These are phyloP conservation scores for Dendrobium huoshanense DNA, from an alignment of 106 monocot genomes.

Conservation along the genomic window DNA sequence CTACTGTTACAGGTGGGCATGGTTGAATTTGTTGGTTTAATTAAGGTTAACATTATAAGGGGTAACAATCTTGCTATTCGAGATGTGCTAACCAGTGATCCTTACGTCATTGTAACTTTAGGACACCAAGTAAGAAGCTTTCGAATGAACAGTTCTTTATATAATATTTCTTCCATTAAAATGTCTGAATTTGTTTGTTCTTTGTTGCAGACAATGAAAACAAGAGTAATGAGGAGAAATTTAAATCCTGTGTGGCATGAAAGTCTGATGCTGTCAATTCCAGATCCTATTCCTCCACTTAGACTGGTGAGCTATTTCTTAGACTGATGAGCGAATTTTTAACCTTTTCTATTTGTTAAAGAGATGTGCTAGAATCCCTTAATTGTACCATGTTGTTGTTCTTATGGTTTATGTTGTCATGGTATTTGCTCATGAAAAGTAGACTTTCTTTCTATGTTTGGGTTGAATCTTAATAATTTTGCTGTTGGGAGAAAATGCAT, in stretches of 20 bases:
- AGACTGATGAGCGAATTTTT: neutral
- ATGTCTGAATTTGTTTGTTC: neutral
- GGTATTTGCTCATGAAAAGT: too few relatives aligned
- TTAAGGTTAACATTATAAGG: conserved; percentile 78
- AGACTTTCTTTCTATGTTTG: too few relatives aligned
- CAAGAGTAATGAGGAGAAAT: conserved; percentile 78
- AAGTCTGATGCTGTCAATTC: conserved; percentile 75
- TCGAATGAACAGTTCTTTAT: neutral
- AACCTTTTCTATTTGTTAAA: neutral
- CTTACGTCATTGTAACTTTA: conserved; percentile 74
- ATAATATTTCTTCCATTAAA: neutral
- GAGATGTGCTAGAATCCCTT: neutral
- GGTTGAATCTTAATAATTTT: too few relatives aligned
- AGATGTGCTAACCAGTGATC: conserved; percentile 88
- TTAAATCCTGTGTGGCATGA: conserved; percentile 97
- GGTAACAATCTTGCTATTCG: conserved; percentile 77
- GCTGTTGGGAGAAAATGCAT: too few relatives aligned
- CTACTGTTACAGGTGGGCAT: conserved; percentile 57
- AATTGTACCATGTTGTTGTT: neutral
- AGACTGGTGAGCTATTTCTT: conserved; percentile 53
- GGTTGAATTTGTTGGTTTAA: conserved; percentile 90
- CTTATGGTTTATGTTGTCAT: too few relatives aligned
- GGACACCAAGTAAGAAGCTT: conserved; percentile 67
- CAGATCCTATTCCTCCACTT: conserved; percentile 70
- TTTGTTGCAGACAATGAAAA: conserved; percentile 79